Percentiles rank a stretch among this genome's conserved stretches.
These are phyloP conservation scores for Silybum marianum DNA, from an alignment of 129 eudicot species.

Conservation along the genomic window DNA sequence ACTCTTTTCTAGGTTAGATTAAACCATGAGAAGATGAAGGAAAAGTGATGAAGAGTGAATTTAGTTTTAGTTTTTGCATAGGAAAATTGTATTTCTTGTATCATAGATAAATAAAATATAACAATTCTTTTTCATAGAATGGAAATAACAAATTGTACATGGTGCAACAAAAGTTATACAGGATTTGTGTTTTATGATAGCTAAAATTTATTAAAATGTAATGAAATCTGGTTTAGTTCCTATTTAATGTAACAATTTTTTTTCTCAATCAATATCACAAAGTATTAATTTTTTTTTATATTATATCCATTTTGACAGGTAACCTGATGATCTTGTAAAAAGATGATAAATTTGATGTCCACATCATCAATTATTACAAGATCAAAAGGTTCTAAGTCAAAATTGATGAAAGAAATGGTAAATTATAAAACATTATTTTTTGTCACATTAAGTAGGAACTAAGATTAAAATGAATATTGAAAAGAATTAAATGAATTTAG, in stretches of 20 bases:
- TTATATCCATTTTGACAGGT: background rate
- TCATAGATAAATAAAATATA: slow-evolving; percentile 19
- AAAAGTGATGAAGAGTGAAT: slow-evolving; percentile 14
- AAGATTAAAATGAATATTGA: background rate
- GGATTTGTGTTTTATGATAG: background rate
- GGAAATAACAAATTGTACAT: background rate
- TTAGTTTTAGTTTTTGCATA: slow-evolving; percentile 26
- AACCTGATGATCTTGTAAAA: too few relatives aligned
- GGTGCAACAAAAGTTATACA: background rate
- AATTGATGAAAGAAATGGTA: too few relatives aligned
- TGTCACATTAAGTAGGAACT: too few relatives aligned
- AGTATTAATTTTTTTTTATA: too few relatives aligned
- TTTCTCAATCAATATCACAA: too few relatives aligned
- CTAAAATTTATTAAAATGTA: too few relatives aligned
- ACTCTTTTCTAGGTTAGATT: slow-evolving; percentile 46
- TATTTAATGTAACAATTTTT: background rate
- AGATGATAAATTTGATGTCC: background rate
- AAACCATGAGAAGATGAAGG: background rate
- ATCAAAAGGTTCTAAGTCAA: background rate
- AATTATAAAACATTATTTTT: too few relatives aligned
- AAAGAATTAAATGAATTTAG: slow-evolving; percentile 21
- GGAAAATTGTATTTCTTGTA: slow-evolving; percentile 35
- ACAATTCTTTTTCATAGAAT: background rate
- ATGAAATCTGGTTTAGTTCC: background rate
- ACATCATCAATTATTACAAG: too few relatives aligned